Evolutionary conservation across 768 basidiomycete genomes (phyloP), one percentile per base, ranked within the genome.

Genomic region (Tylopilus sp.): DNA sequence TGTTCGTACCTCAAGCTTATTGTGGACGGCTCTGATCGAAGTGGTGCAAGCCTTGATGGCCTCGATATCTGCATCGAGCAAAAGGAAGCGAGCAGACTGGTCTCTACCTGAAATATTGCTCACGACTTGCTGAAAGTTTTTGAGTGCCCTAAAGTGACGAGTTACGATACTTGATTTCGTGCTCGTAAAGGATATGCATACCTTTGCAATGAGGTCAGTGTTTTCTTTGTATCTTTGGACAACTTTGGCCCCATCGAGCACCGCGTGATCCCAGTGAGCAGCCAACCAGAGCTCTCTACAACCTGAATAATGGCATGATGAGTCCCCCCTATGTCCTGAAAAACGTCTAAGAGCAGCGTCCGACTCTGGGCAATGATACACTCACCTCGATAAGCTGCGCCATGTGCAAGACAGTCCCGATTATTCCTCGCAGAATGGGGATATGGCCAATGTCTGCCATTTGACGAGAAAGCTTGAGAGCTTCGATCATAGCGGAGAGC

Each of bases 221-320:
- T 6, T 43, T 11, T 49, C 8, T 23, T 58, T 50, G 47, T 58
- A 40, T 44, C 43, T 15, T 0, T 43, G 17, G 56, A 36, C 1
- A 58, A 2, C 13, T 41, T 23, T 4, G 39, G 38, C 13, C 12
- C 9, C 40, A 26, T 26, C 10, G 28, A 48, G 13, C 40, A 40
- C 30, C 25, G 46, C 0, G 43, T 35, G 10, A 58, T 61, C 18
- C 49, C 55, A 0, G 58, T 39, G 8, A 60, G 51, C 12, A 60
- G 17, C 47, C 48, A 54, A 11, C 51, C 59, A 22, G 59, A 53
- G 17, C 30, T 21, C 31, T 61, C 55, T 6, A 60, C 20, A 17
- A 61, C 49, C 25, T 54, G 49, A 17, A 15, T 20, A 13, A 58
- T 58, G n/a, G 43, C 35, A 31, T 60, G 59, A 28, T 60, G 59